These are phyloP conservation scores for Musa schizocarpa DNA, from an alignment of 176 grass and related monocot species.

Conservation along the genomic window DNA sequence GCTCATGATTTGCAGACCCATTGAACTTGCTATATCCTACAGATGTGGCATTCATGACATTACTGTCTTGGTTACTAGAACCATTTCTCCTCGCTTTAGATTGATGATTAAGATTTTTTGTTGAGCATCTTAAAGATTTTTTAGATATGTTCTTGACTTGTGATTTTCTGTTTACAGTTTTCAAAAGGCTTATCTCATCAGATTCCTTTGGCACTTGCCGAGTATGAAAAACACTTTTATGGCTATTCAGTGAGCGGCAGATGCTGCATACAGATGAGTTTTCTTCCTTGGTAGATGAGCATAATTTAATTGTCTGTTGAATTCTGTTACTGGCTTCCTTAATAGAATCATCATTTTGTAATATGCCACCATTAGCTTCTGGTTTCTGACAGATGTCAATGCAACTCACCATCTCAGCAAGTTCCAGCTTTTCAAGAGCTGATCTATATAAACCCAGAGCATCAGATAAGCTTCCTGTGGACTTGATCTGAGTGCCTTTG, in stretches of 20 bases:
- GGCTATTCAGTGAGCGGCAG: conserved; percentile 27
- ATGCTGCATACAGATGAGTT: conserved; percentile 28
- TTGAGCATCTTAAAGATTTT: conserved; percentile 21
- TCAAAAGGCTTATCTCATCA: conserved; percentile 1
- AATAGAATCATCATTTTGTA: conserved; percentile 7
- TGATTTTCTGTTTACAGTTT: conserved; percentile 21
- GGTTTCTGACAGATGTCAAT: conserved; percentile 9
- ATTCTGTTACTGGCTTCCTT: conserved; percentile 4
- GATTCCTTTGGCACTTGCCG: conserved; percentile 6
- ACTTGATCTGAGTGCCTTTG: conserved; percentile 38
- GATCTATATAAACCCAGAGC: conserved; percentile 53
- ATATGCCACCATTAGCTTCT: conserved; percentile 6
- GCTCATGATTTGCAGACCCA: conserved; percentile 5
- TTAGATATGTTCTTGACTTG: conserved; percentile 29
- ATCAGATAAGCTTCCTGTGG: conserved; percentile 29
- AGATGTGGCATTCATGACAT: conserved; percentile 23
- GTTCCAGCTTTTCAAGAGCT: conserved; percentile 52
- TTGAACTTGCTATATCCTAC: conserved; percentile 11
- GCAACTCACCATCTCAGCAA: conserved; percentile 17
- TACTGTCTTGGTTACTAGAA: conserved; percentile 21
- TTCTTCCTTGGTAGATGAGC: conserved; percentile 11
- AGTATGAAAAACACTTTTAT: not conserved
- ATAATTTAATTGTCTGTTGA: conserved; percentile 10
- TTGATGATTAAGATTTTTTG: conserved; percentile 27
- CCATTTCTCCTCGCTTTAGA: conserved; percentile 24